Percentiles rank a stretch among this genome's conserved stretches.
phyloP scores from a whole-genome alignment of 768 basidiomycete species.

The Flagelloscypha sp. region DNA sequence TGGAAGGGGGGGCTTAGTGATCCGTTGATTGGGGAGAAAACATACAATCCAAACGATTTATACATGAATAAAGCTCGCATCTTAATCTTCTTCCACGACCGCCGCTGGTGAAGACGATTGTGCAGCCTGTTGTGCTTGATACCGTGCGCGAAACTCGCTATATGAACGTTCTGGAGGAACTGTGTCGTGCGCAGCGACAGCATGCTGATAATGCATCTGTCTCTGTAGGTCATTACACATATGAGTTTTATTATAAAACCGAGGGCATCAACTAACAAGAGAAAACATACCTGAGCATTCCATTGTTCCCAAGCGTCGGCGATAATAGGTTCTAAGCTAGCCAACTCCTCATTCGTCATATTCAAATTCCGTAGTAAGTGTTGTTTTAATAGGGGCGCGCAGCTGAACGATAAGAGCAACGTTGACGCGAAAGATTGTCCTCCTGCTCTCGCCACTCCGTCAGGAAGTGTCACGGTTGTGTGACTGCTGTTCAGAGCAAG shows the following conservation, averaged over 20 bases:
- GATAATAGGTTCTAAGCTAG: slow-evolving; percentile 40
- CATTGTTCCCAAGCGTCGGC: slow-evolving; percentile 50
- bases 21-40: too few species aligned
- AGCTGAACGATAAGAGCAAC: slow-evolving; percentile 38
- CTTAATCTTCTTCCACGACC: too few species aligned
- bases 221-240: slow-evolving; percentile 27
- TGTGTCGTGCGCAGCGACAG: slow-evolving; percentile 17
- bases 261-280: neutral
- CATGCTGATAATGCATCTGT: slow-evolving; percentile 34
- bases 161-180: slow-evolving; percentile 21
- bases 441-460: slow-evolving; percentile 23
- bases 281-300: slow-evolving; percentile 39
- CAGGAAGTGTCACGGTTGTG: slow-evolving; percentile 31
- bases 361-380: slow-evolving; percentile 38
- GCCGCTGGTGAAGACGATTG: too few species aligned
- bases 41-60: too few species aligned
- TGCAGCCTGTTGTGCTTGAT: too few species aligned
- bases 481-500: slow-evolving; percentile 29
- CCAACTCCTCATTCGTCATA: slow-evolving; percentile 41
- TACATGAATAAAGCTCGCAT: too few species aligned
- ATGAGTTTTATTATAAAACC: too few species aligned
- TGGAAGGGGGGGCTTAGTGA: too few species aligned
- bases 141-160: slow-evolving; percentile 40
- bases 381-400: slow-evolving; percentile 34
- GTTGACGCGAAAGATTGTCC: slow-evolving; percentile 46